phyloP scores from a whole-genome alignment of 2,329 filamentous ascomycete species.

The Anisogramma anomala region DNA sequence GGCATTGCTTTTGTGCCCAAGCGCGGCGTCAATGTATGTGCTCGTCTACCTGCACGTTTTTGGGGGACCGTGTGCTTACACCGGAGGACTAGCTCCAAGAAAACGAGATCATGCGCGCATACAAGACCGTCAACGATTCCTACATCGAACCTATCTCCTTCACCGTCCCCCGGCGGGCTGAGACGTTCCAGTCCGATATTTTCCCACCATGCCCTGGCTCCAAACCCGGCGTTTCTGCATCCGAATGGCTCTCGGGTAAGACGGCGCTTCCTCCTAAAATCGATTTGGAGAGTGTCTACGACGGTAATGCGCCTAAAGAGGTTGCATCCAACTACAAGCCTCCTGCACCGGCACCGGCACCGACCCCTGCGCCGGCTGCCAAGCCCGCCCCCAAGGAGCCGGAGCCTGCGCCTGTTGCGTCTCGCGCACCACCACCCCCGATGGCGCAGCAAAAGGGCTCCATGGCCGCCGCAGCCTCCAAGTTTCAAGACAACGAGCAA shows the following conservation, averaged over 20 bases:
- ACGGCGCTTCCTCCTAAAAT: conserved; percentile 79
- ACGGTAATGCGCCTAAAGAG: conserved; percentile 70
- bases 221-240: conserved; percentile 67
- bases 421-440: conserved; percentile 47
- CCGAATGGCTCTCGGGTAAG: conserved; percentile 82
- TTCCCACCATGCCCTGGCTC: conserved; percentile 75
- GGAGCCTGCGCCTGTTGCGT: conserved; percentile 40
- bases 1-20: conserved; percentile 91
- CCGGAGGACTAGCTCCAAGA: conserved; percentile 59
- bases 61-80: conserved; percentile 16
- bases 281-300: conserved; percentile 83
- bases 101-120: conserved; percentile 89
- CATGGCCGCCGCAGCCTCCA: conserved; percentile 73
- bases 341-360: conserved; percentile 31
- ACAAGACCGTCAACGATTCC: conserved; percentile 89
- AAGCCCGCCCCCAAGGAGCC: conserved; percentile 44
- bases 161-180: conserved; percentile 84
- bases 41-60: not conserved
- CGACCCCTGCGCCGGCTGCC: conserved; percentile 31
- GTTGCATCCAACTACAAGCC: conserved; percentile 59
- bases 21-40: conserved; percentile 73
- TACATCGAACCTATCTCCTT: conserved; percentile 98
- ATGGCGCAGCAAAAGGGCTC: conserved; percentile 80
- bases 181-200: conserved; percentile 95
- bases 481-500: conserved; percentile 64